These are phyloP conservation scores for Aureoboletus auriporus DNA, from an alignment of 768 basidiomycete genomes.

Conservation along the genomic window DNA sequence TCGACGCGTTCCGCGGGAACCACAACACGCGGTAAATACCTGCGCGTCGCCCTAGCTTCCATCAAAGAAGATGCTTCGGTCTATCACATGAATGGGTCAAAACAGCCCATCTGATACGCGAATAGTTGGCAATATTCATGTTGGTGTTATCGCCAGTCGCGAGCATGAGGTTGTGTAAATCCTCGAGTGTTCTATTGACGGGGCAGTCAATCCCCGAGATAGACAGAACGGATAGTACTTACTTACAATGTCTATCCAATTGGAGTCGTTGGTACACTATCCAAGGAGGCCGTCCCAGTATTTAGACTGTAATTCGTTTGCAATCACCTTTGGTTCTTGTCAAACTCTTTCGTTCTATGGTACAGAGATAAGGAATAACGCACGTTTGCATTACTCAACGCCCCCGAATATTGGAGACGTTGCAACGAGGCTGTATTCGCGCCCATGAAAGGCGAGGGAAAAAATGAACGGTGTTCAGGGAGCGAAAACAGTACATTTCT, in stretches of 20 bases:
- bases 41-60: slow-evolving; percentile 55
- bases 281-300: slow-evolving; percentile 41
- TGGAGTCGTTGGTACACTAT: slow-evolving; percentile 33
- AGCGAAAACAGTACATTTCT: slow-evolving; percentile 1
- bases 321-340: slow-evolving; percentile 19
- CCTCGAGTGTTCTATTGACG: slow-evolving; percentile 50
- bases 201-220: background rate
- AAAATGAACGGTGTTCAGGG: background rate
- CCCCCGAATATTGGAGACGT: slow-evolving; percentile 6
- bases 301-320: slow-evolving; percentile 24
- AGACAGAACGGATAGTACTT: slow-evolving; percentile 5
- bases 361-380: background rate
- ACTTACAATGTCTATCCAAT: slow-evolving; percentile 54
- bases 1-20: background rate
- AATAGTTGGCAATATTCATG: slow-evolving; percentile 35
- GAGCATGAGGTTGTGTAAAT: slow-evolving; percentile 57
- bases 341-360: background rate
- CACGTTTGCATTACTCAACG: slow-evolving; percentile 11
- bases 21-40: slow-evolving; percentile 24
- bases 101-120: slow-evolving; percentile 44
- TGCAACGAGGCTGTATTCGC: background rate
- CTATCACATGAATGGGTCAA: slow-evolving; percentile 28
- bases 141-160: slow-evolving; percentile 41
- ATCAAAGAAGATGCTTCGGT: slow-evolving; percentile 42
- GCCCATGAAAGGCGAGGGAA: slow-evolving; percentile 1